Base-by-base conservation (phyloP, 2,329 filamentous ascomycete genomes). In the Botrytis squamosa region DNA sequence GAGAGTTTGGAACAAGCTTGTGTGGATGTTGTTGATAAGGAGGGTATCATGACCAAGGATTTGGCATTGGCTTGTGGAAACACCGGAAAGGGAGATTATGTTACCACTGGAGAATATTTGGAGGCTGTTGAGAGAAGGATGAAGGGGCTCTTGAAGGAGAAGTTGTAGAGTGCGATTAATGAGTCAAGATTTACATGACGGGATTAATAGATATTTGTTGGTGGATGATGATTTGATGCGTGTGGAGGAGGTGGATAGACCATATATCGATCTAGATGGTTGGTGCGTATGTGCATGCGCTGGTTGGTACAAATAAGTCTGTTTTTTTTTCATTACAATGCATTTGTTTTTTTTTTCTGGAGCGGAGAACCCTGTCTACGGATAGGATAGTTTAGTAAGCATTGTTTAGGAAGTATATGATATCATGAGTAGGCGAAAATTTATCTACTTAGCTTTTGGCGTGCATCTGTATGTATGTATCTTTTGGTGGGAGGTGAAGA, bases 11-110 rank as follows among this genome's bases (percentile, higher is more conserved):
- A 99, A 88, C 88, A 93, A 84, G 96, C 96, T 55, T 98, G 96
- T 83, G 88, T 98, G 74, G 94, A 98, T 83, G 95, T 95, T 40
- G 96, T 99, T 78, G 93, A 98, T 83, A 84, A 93, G 74, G 95
- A 98, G 82, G 93, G 93, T 76, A 92, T 98, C 86, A 99, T 98
- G 96, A 99, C 96, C 84, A 99, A 99, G 90, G 96, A 99, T 84
- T 85, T 99, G 80, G 96, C 96, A n/a, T 89, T 98, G 74, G 93
- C 95, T 67, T 96, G 93, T 83, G 96, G 96, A 80, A 95, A 95
- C 88, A 94, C 92, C 80, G 91, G 89, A 75, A 89, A 93, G 78
- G 89, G 89, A 80, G 91, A 93, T 81, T 98, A 95, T 85, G 96
- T 97, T 79, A 98, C 94, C 71, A 98, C 95, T 74, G 89, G 87